Evolutionary conservation across 345 rosid genomes (phyloP), one percentile per base, ranked within the genome.

Genomic region (Lepidium didymum): DNA sequence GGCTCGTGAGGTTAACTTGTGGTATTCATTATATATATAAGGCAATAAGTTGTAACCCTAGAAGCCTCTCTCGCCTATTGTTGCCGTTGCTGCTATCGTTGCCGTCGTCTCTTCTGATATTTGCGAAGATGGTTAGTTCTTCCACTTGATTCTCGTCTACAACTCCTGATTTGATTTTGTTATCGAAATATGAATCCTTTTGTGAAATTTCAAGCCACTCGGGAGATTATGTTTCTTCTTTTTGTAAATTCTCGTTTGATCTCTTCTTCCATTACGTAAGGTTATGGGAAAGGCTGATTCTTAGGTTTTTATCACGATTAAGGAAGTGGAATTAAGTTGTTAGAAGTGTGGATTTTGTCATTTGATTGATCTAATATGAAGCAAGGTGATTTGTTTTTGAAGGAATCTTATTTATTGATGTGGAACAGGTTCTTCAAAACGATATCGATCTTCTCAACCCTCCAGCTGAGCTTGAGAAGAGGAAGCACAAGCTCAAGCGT

Each of bases 401-500:
- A 4, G 42, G 37, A 38, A 45, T 33, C 6, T 59, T 12, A 29
- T 53, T 38, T 10, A 0, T 23, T 54, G 62, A 59, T 49, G 6
- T 25, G 67, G 29, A 54, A 2, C 18, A 80, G 90, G 90, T 83
- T 69, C 83, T 86, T 44, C 86, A 85, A 59, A 87, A 87, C 73
- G 90, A 87, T 62, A 73, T 87, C 23, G 90, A 87, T 74, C 73
- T 85, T 75, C 80, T 87, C 34, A 85, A 85, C 69, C 90, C 92
- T 40, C 92, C 90, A 1, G 83, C 77, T 14, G 87, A 85, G 82
- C 84, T 83, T 16, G 92, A 87, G 81, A 87, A 85, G 85, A 83
- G 72, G 75, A 87, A 83, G 70, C 92, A 87, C 76, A 87, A 87
- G 80, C 90, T 85, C 77, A 87, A 87, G 81, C 92, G 88, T 54